Percentiles rank a stretch among this genome's conserved stretches.
Conservation (phyloP, 192 early-diverging fungal species). For the Gamsiella multidivaricata region DNA sequence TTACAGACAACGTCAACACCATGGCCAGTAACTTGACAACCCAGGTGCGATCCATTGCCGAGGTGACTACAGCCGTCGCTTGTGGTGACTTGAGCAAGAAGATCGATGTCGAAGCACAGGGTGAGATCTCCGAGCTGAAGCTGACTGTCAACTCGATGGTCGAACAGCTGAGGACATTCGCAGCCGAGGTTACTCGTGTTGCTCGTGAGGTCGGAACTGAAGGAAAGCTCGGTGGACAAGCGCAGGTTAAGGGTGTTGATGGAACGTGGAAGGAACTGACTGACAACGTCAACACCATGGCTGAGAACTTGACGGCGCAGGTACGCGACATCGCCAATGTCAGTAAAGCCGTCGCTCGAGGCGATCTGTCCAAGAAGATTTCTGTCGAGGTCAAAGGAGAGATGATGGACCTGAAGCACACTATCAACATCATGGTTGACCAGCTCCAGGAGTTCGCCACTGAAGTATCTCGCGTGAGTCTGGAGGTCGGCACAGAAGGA, state of each 20-base stretch:
- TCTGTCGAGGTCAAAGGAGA: constrained; percentile 63
- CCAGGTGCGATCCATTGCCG: no score
- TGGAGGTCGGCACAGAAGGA: constrained; percentile 78
- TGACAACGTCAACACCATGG: constrained; percentile 77
- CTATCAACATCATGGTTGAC: constrained; percentile 76
- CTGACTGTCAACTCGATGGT: constrained; percentile 76
- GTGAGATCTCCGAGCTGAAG: constrained; percentile 76
- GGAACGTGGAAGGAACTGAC: constrained; percentile 75
- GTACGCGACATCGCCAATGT: constrained; percentile 70
- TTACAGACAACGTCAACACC: no score
- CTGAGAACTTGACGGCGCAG: constrained; percentile 69
- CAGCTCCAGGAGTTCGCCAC: constrained; percentile 72
- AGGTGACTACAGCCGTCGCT: constrained; percentile 71
- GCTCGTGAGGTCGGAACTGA: constrained; percentile 53
- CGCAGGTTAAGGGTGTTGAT: constrained; percentile 56
- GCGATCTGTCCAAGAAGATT: constrained; percentile 68
- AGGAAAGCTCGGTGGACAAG: constrained; percentile 4
- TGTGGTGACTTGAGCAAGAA: constrained; percentile 71
- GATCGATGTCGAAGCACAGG: constrained; percentile 68
- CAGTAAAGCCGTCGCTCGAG: constrained; percentile 65
- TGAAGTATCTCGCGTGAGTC: constrained; percentile 76
- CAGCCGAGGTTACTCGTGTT: constrained; percentile 62
- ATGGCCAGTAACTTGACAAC: no score
- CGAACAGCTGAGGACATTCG: constrained; percentile 62
- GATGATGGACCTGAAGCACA: constrained; percentile 67